These are phyloP conservation scores for Trypanosoma scelopori DNA, from an alignment of 208 protist genomes.

Conservation along the genomic window DNA sequence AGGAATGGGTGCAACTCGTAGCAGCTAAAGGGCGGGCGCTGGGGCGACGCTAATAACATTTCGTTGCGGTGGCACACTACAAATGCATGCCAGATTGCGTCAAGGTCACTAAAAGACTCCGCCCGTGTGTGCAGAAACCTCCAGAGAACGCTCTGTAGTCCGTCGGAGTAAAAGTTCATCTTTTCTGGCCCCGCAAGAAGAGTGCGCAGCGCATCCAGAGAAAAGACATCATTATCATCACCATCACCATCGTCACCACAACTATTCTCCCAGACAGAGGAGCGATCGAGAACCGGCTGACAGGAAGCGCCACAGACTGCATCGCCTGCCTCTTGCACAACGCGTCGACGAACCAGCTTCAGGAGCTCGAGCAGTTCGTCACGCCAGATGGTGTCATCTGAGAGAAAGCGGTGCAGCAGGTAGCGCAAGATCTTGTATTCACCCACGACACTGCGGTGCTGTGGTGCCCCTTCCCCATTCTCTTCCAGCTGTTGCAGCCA, in stretches of 20 bases:
- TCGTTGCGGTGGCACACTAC: conserved; percentile 34
- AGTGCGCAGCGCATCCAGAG: neutral
- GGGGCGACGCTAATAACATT: conserved; percentile 37
- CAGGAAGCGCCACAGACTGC: neutral
- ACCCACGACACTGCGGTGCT: conserved; percentile 23
- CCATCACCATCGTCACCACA: neutral
- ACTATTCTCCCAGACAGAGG: neutral
- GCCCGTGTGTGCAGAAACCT: conserved; percentile 11
- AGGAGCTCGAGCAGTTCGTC: conserved; percentile 24
- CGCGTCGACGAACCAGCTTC: conserved; percentile 4
- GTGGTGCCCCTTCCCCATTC: conserved; percentile 15
- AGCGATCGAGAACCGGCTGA: neutral
- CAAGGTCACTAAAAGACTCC: conserved; percentile 2
- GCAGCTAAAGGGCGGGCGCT: conserved; percentile 70
- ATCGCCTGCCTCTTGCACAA: neutral
- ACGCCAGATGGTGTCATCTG: conserved; percentile 19
- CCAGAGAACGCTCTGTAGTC: conserved; percentile 21
- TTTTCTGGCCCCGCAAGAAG: conserved; percentile 14
- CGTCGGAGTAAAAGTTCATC: conserved; percentile 28
- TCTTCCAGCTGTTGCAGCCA: conserved; percentile 45
- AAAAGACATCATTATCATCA: conserved; percentile 5
- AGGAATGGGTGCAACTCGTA: conserved; percentile 46
- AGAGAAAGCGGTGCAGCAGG: conserved; percentile 27
- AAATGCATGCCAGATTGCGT: conserved; percentile 41
- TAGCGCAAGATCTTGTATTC: conserved; percentile 29